A percentile compares a stretch with the other conserved stretches of the same genome.
These are phyloP conservation scores for Microsporum audouinii DNA, from an alignment of 2,329 filamentous ascomycete genomes.

Conservation along the genomic window DNA sequence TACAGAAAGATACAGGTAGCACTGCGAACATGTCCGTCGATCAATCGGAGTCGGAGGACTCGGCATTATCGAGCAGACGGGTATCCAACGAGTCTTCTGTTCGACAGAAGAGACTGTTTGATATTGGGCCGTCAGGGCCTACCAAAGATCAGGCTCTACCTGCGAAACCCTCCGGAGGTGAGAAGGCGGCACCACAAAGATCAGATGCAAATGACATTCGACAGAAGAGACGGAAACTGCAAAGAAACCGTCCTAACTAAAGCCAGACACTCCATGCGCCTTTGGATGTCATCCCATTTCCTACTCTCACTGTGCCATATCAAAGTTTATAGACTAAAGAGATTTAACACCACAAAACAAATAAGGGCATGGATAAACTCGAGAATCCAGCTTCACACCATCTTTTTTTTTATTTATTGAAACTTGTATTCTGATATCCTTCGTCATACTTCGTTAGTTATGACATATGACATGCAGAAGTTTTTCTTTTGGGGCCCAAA, in stretches of 20 bases:
- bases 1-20: not conserved
- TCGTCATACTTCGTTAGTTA: no score
- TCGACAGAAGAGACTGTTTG: not conserved
- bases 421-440: no score
- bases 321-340: not conserved
- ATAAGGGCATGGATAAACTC: no score
- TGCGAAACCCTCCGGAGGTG: not conserved
- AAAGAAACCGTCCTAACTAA: not conserved
- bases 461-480: no score
- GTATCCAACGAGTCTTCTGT: not conserved
- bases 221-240: not conserved
- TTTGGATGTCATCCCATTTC: no score
- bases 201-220: not conserved
- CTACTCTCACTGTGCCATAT: not conserved
- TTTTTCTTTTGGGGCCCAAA: no score
- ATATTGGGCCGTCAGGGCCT: not conserved
- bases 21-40: not conserved
- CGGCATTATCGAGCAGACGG: not conserved
- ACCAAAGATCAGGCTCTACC: not conserved
- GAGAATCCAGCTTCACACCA: not conserved
- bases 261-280: not conserved
- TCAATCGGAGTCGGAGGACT: not conserved
- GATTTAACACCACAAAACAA: not conserved
- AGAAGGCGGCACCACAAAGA: not conserved
- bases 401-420: no score